Base-by-base conservation (phyloP, 768 basidiomycete genomes). In the Mycena galericulata region DNA sequence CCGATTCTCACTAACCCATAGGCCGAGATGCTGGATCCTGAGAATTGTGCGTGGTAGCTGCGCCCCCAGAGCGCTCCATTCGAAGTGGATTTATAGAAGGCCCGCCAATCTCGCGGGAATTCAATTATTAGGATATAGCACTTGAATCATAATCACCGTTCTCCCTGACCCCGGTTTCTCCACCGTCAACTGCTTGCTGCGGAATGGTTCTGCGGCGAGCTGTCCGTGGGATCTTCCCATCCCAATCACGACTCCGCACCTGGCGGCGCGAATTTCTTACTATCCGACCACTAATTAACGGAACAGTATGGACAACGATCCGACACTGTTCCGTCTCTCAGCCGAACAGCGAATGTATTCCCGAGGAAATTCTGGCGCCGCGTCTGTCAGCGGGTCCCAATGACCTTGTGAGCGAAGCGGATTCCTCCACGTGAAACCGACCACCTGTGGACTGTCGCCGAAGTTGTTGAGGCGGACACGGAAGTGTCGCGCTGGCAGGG, bases 11-110 rank as follows among this genome's bases (percentile, higher is more conserved):
- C 20, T 32, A 17, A 4, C 17, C 7, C 27, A 17, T 8, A 66
- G 65, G 57, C 49, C 20, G 40, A 66, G 49, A 53, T 59, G 49
- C 50, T 66, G 30, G 65, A 66, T 7, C 17, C 30, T 15, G 65
- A 66, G 0, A 66, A 66, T 38, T 45, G 27, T 8, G 65, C 65
- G 8, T 66, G 65, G 65, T 66, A 66, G 57, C 14, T 36, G 20
- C 27, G 9, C 18, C 10, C 6, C n/a, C 45, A 24, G 27, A 17
- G 7, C 5, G 18, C 27, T 30, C 46, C 17, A 8, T 10, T 34
- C 40, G 45, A 24, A 32, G 20, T n/a, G 60, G 17, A 54, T 15
- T 36, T 27, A 45, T n/a, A 41, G 53, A 18, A 62, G 30, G 50
- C 40, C 22, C 36, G n/a, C 61, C 62, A 51, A 63, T 54, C 20